Percentiles rank a stretch among this genome's conserved stretches.
Conservation (phyloP, 805 yeast genomes). For the Candida coquimbonensis region DNA sequence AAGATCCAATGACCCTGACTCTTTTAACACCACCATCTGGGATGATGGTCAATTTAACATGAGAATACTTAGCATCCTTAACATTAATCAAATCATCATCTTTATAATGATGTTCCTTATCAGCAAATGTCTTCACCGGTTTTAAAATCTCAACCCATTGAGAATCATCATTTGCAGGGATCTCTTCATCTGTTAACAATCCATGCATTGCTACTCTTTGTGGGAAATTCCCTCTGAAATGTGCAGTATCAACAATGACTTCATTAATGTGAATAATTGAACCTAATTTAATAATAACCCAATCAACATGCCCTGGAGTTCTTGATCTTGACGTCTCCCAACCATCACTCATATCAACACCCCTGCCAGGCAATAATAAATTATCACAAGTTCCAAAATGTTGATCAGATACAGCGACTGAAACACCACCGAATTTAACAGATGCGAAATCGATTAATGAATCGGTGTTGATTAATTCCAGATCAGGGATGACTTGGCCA, state of each 20-base stretch:
- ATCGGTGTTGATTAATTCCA: constrained; percentile 30
- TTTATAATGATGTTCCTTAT: constrained; percentile 61
- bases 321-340: constrained; percentile 97
- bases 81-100: constrained; percentile 19
- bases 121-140: constrained; percentile 74
- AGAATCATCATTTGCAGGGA: constrained; percentile 34
- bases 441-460: constrained; percentile 64
- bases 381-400: constrained; percentile 93
- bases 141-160: constrained; percentile 62
- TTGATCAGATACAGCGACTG: constrained; percentile 77
- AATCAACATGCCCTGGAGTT: constrained; percentile 76
- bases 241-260: constrained; percentile 83
- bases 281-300: constrained; percentile 84
- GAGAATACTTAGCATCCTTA: constrained; percentile 39
- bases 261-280: constrained; percentile 48
- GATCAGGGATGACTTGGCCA: constrained; percentile 74
- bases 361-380: constrained; percentile 86
- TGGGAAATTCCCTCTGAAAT: constrained; percentile 92
- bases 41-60: constrained; percentile 72
- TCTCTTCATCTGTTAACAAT: constrained; percentile 29
- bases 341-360: constrained; percentile 95
- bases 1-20: constrained; percentile 67
- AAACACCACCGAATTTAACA: constrained; percentile 84
- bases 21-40: constrained; percentile 98
- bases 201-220: constrained; percentile 71